These are phyloP conservation scores for Chalaropsis thielavioides DNA, from an alignment of 2,329 filamentous ascomycete species.

Conservation along the genomic window DNA sequence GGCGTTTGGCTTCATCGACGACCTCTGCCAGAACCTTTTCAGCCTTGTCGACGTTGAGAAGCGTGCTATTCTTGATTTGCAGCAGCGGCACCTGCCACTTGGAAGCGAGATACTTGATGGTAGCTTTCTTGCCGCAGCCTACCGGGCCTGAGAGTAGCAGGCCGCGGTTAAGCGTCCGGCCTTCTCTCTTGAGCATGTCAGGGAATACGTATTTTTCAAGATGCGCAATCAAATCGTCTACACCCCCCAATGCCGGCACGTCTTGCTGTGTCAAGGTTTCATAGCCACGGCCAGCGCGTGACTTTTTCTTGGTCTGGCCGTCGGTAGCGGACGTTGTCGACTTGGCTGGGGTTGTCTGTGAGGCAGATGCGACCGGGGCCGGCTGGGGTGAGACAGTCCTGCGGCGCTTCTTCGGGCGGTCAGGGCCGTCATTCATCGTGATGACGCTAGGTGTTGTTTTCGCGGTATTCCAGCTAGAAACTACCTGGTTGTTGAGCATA, in stretches of 20 bases:
- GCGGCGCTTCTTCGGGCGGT: constrained; percentile 25
- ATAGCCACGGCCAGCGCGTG: constrained; percentile 23
- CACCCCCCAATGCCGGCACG: constrained; percentile 23
- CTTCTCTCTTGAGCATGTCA: constrained; percentile 14
- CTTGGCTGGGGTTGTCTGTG: constrained; percentile 2
- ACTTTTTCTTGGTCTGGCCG: constrained; percentile 22
- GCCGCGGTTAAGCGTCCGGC: constrained; percentile 27
- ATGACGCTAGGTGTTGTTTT: constrained; percentile 12
- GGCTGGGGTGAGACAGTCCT: constrained; percentile 18
- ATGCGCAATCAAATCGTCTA: constrained; percentile 20
- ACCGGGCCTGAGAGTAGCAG: constrained; percentile 66
- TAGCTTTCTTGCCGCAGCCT: constrained; percentile 67
- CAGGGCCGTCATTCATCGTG: constrained; percentile 22
- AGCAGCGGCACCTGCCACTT: constrained; percentile 61
- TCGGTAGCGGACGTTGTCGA: constrained; percentile 16
- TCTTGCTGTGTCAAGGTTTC: constrained; percentile 23
- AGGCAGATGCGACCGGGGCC: neutral
- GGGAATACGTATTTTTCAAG: constrained; percentile 16
- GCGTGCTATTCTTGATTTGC: constrained; percentile 29
- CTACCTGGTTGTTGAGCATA: constrained; percentile 31
- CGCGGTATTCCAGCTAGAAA: constrained; percentile 27
- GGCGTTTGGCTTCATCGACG: constrained; percentile 58
- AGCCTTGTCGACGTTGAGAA: constrained; percentile 28
- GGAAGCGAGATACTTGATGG: constrained; percentile 59
- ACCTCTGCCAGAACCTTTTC: constrained; percentile 29